Conservation (phyloP, 2,329 filamentous ascomycete species). For the Penicillium brasilianum region DNA sequence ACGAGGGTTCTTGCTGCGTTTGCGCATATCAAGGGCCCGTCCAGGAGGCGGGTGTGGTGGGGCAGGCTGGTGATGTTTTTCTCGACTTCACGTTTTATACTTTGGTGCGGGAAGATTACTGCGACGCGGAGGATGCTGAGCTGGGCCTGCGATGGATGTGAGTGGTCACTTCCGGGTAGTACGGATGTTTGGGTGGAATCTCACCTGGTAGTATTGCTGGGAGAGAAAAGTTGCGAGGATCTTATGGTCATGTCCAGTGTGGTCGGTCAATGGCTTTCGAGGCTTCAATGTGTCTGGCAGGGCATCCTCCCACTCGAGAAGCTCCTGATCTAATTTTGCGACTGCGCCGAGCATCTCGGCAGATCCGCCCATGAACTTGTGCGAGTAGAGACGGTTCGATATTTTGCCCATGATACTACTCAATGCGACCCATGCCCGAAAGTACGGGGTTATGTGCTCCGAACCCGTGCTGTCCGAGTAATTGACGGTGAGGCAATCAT, state of each 20-base stretch:
- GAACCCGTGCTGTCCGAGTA: background rate
- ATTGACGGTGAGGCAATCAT: background rate
- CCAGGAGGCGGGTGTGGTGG: background rate
- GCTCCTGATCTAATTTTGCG: slow-evolving; percentile 3
- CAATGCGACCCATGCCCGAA: slow-evolving; percentile 7
- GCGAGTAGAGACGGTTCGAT: slow-evolving; percentile 12
- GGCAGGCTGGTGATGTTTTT: background rate
- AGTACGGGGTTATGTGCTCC: background rate
- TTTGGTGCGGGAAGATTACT: slow-evolving; percentile 9
- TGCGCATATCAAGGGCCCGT: background rate
- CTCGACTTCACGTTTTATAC: background rate
- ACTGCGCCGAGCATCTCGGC: slow-evolving; percentile 12
- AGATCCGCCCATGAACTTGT: slow-evolving; percentile 12
- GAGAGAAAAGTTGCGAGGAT: background rate
- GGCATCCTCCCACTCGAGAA: background rate
- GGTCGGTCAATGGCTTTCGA: background rate
- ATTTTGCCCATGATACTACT: slow-evolving; percentile 11
- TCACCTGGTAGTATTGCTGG: slow-evolving; percentile 3
- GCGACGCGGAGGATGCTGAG: slow-evolving; percentile 12
- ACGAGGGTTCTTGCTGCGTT: background rate
- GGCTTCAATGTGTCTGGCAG: background rate
- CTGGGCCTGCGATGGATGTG: slow-evolving; percentile 4
- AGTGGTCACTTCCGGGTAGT: background rate
- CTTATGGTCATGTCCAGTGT: background rate
- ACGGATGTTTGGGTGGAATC: background rate